These are phyloP conservation scores for Harringtonia aguacate DNA, from an alignment of 2,329 filamentous ascomycete species.

Conservation along the genomic window DNA sequence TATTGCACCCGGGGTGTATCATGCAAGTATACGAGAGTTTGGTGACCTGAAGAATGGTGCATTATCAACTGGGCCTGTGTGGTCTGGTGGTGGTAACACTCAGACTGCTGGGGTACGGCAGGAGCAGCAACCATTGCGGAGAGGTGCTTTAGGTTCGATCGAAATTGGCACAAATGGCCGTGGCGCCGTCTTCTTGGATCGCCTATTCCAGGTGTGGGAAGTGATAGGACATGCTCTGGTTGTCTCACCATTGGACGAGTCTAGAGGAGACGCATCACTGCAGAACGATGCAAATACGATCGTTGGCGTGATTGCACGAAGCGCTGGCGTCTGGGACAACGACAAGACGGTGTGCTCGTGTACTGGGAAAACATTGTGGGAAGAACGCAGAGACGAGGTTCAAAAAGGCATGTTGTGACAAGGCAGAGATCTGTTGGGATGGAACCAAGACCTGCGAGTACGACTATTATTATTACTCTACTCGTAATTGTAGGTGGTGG, in stretches of 20 bases:
- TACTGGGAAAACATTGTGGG: constrained; percentile 96
- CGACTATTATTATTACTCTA: too few species aligned
- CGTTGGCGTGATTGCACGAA: constrained; percentile 87
- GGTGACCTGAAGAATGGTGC: constrained; percentile 81
- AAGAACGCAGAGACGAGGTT: constrained; percentile 86
- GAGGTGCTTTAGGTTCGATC: constrained; percentile 63
- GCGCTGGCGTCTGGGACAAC: constrained; percentile 97
- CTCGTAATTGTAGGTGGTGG: too few species aligned
- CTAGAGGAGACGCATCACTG: constrained; percentile 38
- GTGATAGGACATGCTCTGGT: constrained; percentile 90
- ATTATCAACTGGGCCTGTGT: constrained; percentile 73
- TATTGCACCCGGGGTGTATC: constrained; percentile 69
- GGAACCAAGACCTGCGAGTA: too few species aligned
- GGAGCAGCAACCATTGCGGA: constrained; percentile 30
- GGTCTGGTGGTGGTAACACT: constrained; percentile 37
- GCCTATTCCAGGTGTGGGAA: constrained; percentile 84
- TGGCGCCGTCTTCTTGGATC: constrained; percentile 72
- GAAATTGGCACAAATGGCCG: constrained; percentile 65
- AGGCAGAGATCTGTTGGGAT: neutral
- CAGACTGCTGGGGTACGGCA: constrained; percentile 23
- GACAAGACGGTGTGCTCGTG: constrained; percentile 98
- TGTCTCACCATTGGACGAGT: constrained; percentile 56
- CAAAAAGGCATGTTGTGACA: constrained; percentile 74
- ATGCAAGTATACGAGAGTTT: constrained; percentile 72
- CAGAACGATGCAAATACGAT: constrained; percentile 75